Percentiles rank a stretch among this genome's conserved stretches.
These are phyloP conservation scores for Geranium brycei DNA, from an alignment of 345 rosid genomes.

Conservation along the genomic window DNA sequence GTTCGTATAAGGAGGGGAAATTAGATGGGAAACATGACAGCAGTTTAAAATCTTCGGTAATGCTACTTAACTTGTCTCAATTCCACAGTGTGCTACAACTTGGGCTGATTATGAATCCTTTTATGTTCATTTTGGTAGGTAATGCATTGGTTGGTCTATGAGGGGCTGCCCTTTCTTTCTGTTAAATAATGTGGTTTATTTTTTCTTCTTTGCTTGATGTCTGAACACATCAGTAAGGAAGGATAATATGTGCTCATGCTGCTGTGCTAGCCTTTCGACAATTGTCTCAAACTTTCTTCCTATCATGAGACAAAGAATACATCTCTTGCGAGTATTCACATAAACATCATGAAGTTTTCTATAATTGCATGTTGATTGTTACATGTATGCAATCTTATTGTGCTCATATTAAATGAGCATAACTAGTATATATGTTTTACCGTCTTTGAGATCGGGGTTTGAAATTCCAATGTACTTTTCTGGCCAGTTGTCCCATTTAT, in stretches of 20 bases:
- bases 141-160: not conserved
- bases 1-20: conserved; percentile 8
- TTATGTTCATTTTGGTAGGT: not conserved
- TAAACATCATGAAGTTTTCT: not conserved
- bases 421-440: too few relatives aligned
- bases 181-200: not conserved
- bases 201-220: not conserved
- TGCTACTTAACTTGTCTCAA: conserved; percentile 8
- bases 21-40: conserved; percentile 12
- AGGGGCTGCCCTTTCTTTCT: not conserved
- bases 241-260: not conserved
- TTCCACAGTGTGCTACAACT: not conserved
- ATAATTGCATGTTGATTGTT: not conserved
- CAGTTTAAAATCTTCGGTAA: conserved; percentile 28
- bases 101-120: not conserved
- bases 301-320: too few relatives aligned
- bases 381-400: not conserved
- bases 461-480: not conserved
- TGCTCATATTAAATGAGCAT: not conserved
- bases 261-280: too few relatives aligned
- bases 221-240: not conserved
- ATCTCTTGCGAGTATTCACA: not conserved
- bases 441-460: not conserved
- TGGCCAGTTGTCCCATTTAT: not conserved
- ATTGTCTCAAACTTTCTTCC: too few relatives aligned